phyloP scores from a whole-genome alignment of 2,329 filamentous ascomycete genomes.

The Helotiales sp. region DNA sequence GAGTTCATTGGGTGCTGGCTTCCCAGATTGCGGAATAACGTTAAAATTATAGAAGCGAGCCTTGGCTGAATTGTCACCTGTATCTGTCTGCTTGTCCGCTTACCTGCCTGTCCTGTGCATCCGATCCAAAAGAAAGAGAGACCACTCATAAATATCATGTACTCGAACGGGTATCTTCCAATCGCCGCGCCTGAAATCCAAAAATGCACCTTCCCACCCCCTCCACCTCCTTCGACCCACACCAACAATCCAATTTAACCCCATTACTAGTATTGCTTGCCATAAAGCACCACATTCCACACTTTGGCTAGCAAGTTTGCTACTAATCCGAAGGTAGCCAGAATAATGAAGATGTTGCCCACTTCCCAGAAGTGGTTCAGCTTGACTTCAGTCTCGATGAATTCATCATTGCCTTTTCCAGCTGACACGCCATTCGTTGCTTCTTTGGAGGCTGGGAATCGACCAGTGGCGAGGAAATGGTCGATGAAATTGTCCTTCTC shows the following conservation, averaged over 20 bases:
- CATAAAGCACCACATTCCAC: constrained; percentile 33
- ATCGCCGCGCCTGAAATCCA: constrained; percentile 3
- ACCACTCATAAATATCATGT: constrained; percentile 13
- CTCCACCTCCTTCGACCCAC: background rate
- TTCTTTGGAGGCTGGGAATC: constrained; percentile 64
- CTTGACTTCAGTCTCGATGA: constrained; percentile 44
- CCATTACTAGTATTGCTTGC: constrained; percentile 14
- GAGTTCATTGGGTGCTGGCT: no score
- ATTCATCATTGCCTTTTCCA: constrained; percentile 27
- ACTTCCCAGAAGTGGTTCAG: constrained; percentile 42
- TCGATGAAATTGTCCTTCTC: constrained; percentile 93
- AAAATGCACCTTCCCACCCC: background rate
- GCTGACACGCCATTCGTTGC: constrained; percentile 28
- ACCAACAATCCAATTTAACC: background rate
- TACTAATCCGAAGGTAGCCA: constrained; percentile 38
- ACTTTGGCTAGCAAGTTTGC: constrained; percentile 35
- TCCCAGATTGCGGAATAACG: no score
- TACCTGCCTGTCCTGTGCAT: no score
- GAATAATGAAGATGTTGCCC: constrained; percentile 41
- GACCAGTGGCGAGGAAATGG: constrained; percentile 75
- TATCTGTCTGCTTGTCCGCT: no score
- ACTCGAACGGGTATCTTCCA: constrained; percentile 22
- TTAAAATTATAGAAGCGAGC: no score
- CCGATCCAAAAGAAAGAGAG: background rate
- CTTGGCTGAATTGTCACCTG: no score